Percentiles rank a stretch among this genome's conserved stretches.
These are phyloP conservation scores for Microbotryum silenes-acaulis DNA, from an alignment of 1,284 basidiomycete genomes.

Conservation along the genomic window DNA sequence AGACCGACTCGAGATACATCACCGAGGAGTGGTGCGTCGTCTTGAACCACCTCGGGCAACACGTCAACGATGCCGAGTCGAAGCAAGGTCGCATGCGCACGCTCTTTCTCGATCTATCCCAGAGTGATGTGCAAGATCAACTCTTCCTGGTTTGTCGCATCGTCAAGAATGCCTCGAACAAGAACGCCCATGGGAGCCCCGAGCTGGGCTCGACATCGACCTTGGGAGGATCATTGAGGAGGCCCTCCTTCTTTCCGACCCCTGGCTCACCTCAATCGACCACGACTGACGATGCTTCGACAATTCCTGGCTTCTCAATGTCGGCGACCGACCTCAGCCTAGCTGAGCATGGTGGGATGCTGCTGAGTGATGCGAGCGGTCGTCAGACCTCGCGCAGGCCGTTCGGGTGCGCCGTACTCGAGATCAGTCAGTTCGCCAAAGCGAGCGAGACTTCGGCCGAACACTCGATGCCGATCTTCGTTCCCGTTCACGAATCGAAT, in stretches of 20 bases:
- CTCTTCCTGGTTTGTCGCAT: slow-evolving; percentile 84
- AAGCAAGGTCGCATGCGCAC: slow-evolving; percentile 48
- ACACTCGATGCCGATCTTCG: slow-evolving; percentile 80
- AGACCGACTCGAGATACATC: slow-evolving; percentile 69
- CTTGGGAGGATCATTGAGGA: not conserved
- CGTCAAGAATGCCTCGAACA: slow-evolving; percentile 60
- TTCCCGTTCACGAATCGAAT: slow-evolving; percentile 67
- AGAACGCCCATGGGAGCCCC: not conserved
- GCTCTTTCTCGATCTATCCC: slow-evolving; percentile 79
- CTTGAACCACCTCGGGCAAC: slow-evolving; percentile 83
- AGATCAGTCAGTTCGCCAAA: slow-evolving; percentile 67
- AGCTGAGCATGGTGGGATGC: slow-evolving; percentile 18
- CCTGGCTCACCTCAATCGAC: slow-evolving; percentile 7
- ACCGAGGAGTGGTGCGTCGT: slow-evolving; percentile 89
- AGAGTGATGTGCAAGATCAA: slow-evolving; percentile 73
- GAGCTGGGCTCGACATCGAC: not conserved
- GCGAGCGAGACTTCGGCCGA: slow-evolving; percentile 50
- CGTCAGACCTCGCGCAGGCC: slow-evolving; percentile 60
- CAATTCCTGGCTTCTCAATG: slow-evolving; percentile 6
- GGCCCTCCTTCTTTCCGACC: slow-evolving; percentile 1
- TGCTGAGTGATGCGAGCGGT: slow-evolving; percentile 13
- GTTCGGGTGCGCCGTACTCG: slow-evolving; percentile 87
- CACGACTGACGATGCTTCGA: not conserved
- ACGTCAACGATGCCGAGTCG: slow-evolving; percentile 58
- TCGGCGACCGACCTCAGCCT: slow-evolving; percentile 7